Base-by-base conservation (phyloP, 495 filamentous ascomycete species). In the Annulohypoxylon nitens region DNA sequence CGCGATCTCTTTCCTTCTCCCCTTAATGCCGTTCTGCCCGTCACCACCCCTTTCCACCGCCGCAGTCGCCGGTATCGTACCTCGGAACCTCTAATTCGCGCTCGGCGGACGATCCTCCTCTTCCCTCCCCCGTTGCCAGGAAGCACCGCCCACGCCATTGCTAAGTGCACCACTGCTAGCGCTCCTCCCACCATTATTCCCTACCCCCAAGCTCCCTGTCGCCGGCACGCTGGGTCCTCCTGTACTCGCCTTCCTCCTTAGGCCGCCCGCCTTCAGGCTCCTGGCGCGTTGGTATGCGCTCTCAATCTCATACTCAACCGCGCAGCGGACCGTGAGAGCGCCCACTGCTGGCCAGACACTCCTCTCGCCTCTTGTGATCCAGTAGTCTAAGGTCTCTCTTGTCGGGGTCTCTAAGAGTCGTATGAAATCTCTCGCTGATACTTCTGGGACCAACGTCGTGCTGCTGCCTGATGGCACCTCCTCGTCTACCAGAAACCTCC, bases 291-390 rank as follows among this genome's bases (percentile, higher is more conserved):
- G 93, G 81, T 97, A 97, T 0, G 91, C 89, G 54, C 90, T 81
- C 77, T 97, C 95, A 18, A 98, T 82, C 76, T 96, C 93, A 54
- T 93, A 90, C 79, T 98, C 95, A 12, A 98, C 86, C 18, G 90
- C 92, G 76, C 93, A 94, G n/a, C 95, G 83, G 6, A 97, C 89
- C 74, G 90, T 91, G 61, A 98, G 82, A 12, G 94, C 93, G 30
- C 89, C 89, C 50, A 97, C 88, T n/a, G 93, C 93, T 3, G 95
- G 95, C 95, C 95, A 98, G 0, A 97, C 93, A 61, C 92, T 93
- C 43, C 91, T 80, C 81, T 98, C 95, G 7, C 95, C 95, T 47
- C 91, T 85, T 18, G 90, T 78, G 65, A 95, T 93, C 95, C 95
- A 98, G 69, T 95, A 91, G 26, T 93, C 90, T 10, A 98, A 81